Conservation (phyloP, 2,329 filamentous ascomycete species). For the Fusarium palustre region DNA sequence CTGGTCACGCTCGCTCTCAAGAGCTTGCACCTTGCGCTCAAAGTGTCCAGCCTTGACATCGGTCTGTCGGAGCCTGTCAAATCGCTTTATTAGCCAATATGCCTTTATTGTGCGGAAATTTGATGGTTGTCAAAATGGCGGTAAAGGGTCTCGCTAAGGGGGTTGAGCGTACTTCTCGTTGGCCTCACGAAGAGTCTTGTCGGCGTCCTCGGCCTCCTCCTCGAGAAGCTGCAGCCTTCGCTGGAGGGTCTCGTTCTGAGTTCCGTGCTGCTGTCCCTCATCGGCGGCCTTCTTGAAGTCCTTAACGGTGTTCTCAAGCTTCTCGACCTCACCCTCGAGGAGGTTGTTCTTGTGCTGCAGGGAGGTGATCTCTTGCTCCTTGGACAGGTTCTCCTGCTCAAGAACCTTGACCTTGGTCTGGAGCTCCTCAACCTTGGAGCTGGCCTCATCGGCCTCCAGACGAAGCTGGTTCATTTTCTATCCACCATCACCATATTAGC, state of each 20-base stretch:
- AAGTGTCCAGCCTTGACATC: constrained; percentile 99
- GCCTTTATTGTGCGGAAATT: constrained; percentile 5
- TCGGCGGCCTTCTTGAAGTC: constrained; percentile 89
- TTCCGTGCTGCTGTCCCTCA: constrained; percentile 83
- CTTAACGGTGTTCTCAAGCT: constrained; percentile 85
- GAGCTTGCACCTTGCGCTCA: constrained; percentile 98
- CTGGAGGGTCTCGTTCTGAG: constrained; percentile 91
- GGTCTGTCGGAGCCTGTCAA: constrained; percentile 89
- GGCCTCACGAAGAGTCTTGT: constrained; percentile 95
- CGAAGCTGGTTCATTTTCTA: constrained; percentile 97
- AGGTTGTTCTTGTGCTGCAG: constrained; percentile 94
- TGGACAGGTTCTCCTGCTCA: constrained; percentile 94
- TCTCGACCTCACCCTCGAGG: constrained; percentile 91
- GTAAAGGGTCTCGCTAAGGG: constrained; percentile 35
- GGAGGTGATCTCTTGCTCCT: constrained; percentile 98
- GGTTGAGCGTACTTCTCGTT: constrained; percentile 89
- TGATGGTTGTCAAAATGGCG: constrained; percentile 39
- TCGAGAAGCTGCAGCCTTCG: constrained; percentile 95
- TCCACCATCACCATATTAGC: constrained; percentile 43
- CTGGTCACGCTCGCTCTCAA: constrained; percentile 90
- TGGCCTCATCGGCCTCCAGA: constrained; percentile 89
- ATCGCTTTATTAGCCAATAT: constrained; percentile 33
- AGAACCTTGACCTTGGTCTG: constrained; percentile 87
- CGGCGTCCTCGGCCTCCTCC: constrained; percentile 96
- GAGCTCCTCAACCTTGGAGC: constrained; percentile 86